phyloP scores from a whole-genome alignment of 2,329 filamentous ascomycete genomes.

The Albophoma yamanashiensis region DNA sequence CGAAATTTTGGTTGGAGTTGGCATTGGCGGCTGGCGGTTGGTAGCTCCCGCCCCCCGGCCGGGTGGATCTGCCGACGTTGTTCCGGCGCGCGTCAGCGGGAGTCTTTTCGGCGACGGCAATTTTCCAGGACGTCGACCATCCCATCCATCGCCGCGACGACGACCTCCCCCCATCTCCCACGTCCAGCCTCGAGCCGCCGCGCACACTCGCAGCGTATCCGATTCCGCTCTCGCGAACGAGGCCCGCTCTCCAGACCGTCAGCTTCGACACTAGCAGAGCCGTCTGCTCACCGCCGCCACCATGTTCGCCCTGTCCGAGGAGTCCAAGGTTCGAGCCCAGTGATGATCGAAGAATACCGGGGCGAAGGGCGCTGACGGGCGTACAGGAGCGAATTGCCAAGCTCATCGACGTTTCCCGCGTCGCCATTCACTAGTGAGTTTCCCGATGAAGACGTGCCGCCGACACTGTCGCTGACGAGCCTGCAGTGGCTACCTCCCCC shows the following conservation, averaged over 20 bases:
- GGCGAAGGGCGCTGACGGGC: neutral
- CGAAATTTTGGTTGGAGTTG: neutral
- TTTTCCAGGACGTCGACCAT: neutral
- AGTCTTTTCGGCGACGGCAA: neutral
- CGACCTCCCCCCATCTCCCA: neutral
- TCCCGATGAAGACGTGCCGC: constrained; percentile 19
- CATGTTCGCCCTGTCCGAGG: constrained; percentile 73
- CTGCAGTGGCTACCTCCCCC: constrained; percentile 79
- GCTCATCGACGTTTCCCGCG: constrained; percentile 87
- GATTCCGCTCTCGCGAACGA: neutral
- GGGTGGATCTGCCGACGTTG: constrained; percentile 16
- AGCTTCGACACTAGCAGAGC: constrained; percentile 4
- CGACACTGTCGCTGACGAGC: constrained; percentile 3
- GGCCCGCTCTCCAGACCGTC: neutral
- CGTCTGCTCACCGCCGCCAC: constrained; percentile 14
- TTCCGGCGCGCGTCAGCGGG: constrained; percentile 11
- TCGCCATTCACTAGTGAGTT: constrained; percentile 89
- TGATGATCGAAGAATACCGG: neutral
- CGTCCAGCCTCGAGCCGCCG: neutral
- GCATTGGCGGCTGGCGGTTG: neutral
- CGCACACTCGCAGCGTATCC: neutral
- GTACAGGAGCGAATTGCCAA: constrained; percentile 89
- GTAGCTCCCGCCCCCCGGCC: neutral
- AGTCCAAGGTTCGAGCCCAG: constrained; percentile 67
- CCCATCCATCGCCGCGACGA: neutral